Evolutionary conservation across 2,329 filamentous ascomycete genomes (phyloP), one percentile per base, ranked within the genome.

Genomic region (Ascochyta viciae-villosae): DNA sequence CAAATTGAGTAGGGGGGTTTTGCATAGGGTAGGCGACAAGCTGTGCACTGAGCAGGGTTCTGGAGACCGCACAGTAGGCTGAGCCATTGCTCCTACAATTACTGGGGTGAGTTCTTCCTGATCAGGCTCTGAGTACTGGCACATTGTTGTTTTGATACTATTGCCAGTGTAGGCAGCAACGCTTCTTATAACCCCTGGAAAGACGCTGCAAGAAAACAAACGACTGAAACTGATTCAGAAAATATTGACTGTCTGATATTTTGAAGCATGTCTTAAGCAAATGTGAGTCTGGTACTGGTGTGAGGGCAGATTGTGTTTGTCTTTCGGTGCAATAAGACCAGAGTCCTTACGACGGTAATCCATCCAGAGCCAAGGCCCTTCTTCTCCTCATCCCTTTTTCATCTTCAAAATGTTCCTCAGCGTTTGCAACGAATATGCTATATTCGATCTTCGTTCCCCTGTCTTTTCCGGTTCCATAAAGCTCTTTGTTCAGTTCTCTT

Each of bases 401-500:
- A 16, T 44, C 38, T 12, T 23, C 38, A 1, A 19, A 37, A 19
- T 45, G 34, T 8, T 51, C 50, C 9, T 64, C 55, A 0, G 34
- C 10, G 5, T 60, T 45, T 7, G 56, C 33, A 15, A 40, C 45
- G 42, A 67, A 67, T 2, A 64, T 24, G 6, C 37, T 42, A 15
- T 59, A 57, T 0, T 61, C 59, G 1, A 71, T 53, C 0, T 54
- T 47, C 12, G 68, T 63, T 13, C 54, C 62, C 40, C 55, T 50
- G 4, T n/a, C 52, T 13, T 47, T 58, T 3, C 46, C 55, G 1
- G 4, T 35, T 1, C 64, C 66, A 50, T 63, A 64, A 4, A 72
- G 40, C 34, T 69, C 60, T 22, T 54, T 64, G 19, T 69, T 54
- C 45, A 72, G 6, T 8, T 58, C 53, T 33, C 35, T 57, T 1